phyloP scores from a whole-genome alignment of 2,329 filamentous ascomycete genomes.

The Huntiella moniliformis region DNA sequence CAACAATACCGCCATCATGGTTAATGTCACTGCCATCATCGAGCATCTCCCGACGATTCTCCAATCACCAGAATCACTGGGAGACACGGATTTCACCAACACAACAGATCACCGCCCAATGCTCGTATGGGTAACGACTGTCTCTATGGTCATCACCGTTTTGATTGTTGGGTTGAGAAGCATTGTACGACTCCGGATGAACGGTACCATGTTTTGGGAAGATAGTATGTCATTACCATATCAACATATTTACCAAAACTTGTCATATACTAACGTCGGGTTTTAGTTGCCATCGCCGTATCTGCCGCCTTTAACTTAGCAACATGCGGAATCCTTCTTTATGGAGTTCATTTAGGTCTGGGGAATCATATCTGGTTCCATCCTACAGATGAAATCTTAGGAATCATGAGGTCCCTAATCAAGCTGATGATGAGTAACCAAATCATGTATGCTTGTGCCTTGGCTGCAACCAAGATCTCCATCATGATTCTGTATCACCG shows the following conservation, averaged over 20 bases:
- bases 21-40: too few species aligned
- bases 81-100: too few species aligned
- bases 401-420: constrained; percentile 2
- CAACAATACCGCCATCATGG: too few species aligned
- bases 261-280: not conserved
- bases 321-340: not conserved
- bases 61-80: too few species aligned
- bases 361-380: constrained; percentile 9
- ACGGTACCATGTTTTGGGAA: constrained; percentile 9
- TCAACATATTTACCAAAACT: not conserved
- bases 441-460: constrained; percentile 18
- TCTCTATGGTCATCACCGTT: constrained; percentile 1
- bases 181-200: constrained; percentile 3
- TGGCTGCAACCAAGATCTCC: constrained; percentile 19
- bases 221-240: constrained; percentile 4
- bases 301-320: constrained; percentile 6
- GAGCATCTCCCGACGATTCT: too few species aligned
- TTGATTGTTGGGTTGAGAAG: constrained; percentile 5
- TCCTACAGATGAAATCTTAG: constrained; percentile 1
- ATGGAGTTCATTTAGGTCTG: constrained; percentile 7
- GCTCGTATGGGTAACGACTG: not conserved
- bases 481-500: constrained; percentile 19
- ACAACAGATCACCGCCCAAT: too few species aligned
- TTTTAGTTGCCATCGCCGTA: constrained; percentile 4
- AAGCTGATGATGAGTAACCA: constrained; percentile 16